Evolutionary conservation across 495 filamentous ascomycete species (phyloP), one percentile per base, ranked within the genome.

Genomic region (Halenospora varia): DNA sequence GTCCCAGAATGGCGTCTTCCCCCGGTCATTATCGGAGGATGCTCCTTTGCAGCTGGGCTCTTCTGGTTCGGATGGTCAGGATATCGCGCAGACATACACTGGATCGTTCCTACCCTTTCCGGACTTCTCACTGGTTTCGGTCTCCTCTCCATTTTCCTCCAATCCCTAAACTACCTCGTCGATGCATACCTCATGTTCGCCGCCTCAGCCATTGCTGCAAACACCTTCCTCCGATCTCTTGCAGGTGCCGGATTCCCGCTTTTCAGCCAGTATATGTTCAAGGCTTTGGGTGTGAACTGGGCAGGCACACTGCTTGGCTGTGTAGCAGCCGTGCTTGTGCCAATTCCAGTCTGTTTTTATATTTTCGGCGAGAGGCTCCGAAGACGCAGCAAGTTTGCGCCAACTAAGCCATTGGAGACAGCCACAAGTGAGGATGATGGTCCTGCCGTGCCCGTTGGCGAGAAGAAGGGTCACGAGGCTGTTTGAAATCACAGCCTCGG

Each of bases 31-130:
- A 73, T 82, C 26, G 91, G 90, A 15, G 89, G 89, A 57, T 74
- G 83, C 15, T 70, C 85, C 39, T 96, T 96, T 65, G 77, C 89
- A 1, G 75, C 64, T 13, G 90, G 90, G 2, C 80, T 95, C 3
- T 92, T 95, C 76, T 93, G 89, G 89, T 92, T 93, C 67, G 88
- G 88, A 20, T 95, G 90, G 90, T 83, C 87, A 0, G 85, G 85
- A 18, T 87, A 85, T 68, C 73, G 68, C 35, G 53, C 60, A 0
- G 69, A 80, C 45, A 83, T 89, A 56, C 89, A 88, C 69, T 96
- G 90, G 91, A 88, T 91, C 60, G 87, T 85, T 1, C 91, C 90
- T 2, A 88, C 88, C 0, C 73, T 90, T 1, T 86, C 85, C 3
- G 90, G 91, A 24, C 62, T 79, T 40, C 71, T 78, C 25, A 75